A percentile compares a stretch with the other conserved stretches of the same genome.
phyloP scores from a whole-genome alignment of 306 rosid genomes.

The Gastrolobium villosum region DNA sequence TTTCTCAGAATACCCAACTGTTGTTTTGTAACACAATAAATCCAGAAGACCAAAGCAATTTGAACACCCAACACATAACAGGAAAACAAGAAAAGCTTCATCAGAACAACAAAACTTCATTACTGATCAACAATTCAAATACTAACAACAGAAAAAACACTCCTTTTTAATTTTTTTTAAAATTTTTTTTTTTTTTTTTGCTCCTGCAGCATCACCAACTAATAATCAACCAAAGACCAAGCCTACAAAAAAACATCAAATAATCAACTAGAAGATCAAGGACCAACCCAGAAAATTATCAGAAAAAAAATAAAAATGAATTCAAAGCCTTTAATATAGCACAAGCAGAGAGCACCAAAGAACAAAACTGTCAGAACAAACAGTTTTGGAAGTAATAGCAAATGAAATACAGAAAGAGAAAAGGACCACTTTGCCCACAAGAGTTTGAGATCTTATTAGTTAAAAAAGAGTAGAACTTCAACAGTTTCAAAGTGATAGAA shows the following conservation, averaged over 20 bases:
- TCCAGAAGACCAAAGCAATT: conserved; percentile 34
- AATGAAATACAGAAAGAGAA: not conserved
- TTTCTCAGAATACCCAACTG: conserved; percentile 12
- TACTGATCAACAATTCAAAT: conserved; percentile 16
- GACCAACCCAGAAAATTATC: conserved; percentile 23
- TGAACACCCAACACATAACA: conserved; percentile 60
- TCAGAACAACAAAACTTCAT: conserved; percentile 10
- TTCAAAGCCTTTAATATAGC: not conserved
- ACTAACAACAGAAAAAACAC: not conserved
- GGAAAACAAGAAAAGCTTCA: conserved; percentile 4
- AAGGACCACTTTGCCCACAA: conserved; percentile 39
- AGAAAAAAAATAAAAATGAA: not conserved
- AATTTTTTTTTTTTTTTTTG: not conserved
- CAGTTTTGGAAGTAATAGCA: not conserved
- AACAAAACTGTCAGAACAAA: conserved; percentile 2
- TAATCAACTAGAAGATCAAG: conserved; percentile 42
- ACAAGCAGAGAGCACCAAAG: not conserved
- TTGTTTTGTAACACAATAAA: conserved; percentile 16
- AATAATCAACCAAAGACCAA: conserved; percentile 17
- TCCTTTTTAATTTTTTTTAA: not conserved
- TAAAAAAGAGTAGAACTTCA: conserved; percentile 40
- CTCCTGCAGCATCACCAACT: conserved; percentile 34
- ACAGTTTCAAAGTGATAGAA: conserved; percentile 6
- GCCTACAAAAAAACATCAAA: conserved; percentile 3
- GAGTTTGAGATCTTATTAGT: not conserved